These are phyloP conservation scores for Apiotrichum gracile DNA, from an alignment of 1,284 basidiomycete genomes.

Conservation along the genomic window DNA sequence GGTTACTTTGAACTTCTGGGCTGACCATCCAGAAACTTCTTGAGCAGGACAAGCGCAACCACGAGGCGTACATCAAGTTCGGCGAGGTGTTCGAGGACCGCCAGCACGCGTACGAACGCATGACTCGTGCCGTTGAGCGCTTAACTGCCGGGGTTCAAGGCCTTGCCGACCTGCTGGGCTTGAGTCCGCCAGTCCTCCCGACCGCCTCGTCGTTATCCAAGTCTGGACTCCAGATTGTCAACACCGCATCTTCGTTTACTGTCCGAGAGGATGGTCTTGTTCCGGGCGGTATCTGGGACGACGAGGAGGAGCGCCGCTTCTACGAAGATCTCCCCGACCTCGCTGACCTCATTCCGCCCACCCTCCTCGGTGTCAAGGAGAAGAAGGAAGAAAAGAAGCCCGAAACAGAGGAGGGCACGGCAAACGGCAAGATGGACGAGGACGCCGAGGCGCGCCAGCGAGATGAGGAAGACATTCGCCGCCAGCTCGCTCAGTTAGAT, in stretches of 20 bases:
- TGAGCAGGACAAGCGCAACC: conserved; percentile 92
- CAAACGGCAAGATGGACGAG: conserved; percentile 4
- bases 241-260: conserved; percentile 47
- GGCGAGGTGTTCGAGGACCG: conserved; percentile 99
- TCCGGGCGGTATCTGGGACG: conserved; percentile 87
- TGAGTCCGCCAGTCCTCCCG: conserved; percentile 74
- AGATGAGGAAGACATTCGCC: conserved; percentile 51
- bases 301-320: conserved; percentile 91
- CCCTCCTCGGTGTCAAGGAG: conserved; percentile 75
- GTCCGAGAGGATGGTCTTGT: conserved; percentile 56
- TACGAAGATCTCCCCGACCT: conserved; percentile 91
- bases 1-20: conserved; percentile 19
- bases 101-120: conserved; percentile 96
- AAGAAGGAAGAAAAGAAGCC: conserved; percentile 38
- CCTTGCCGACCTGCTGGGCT: conserved; percentile 78
- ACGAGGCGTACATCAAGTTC: conserved; percentile 96
- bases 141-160: conserved; percentile 78
- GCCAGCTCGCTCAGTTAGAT: conserved; percentile 44
- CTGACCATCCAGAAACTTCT: conserved; percentile 65
- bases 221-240: conserved; percentile 49
- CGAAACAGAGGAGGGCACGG: conserved; percentile 20
- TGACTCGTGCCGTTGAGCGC: conserved; percentile 92
- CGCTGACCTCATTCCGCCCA: conserved; percentile 81
- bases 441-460: conserved; percentile 36
- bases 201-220: conserved; percentile 55